Conservation (phyloP, 768 basidiomycete species). For the Roridomyces roridus region DNA sequence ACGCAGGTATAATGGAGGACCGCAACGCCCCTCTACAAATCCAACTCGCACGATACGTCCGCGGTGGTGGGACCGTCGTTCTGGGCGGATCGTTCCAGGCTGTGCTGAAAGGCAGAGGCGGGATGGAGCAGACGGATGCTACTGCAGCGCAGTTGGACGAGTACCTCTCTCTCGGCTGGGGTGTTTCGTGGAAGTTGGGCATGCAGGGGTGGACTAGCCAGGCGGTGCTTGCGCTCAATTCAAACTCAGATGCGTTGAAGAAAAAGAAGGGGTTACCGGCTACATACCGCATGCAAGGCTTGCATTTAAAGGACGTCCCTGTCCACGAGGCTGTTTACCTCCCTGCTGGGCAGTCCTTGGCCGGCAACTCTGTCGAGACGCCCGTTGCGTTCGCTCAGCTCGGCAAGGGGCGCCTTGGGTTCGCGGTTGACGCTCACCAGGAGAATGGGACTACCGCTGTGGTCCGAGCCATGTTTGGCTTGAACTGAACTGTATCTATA, state of each 20-base stretch:
- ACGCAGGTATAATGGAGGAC: conserved; percentile 32
- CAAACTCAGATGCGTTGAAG: conserved; percentile 21
- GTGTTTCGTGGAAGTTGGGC: conserved; percentile 37
- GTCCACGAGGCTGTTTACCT: conserved; percentile 25
- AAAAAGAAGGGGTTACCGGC: conserved; percentile 24
- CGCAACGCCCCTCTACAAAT: conserved; percentile 34
- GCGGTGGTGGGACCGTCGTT: conserved; percentile 44
- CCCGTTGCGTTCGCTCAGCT: conserved; percentile 36
- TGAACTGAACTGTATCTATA: too few relatives aligned
- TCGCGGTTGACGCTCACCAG: conserved; percentile 40
- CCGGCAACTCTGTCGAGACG: conserved; percentile 4
- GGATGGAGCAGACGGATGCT: conserved; percentile 10
- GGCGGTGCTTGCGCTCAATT: conserved; percentile 14
- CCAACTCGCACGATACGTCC: conserved; percentile 39
- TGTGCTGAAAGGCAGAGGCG: neutral
- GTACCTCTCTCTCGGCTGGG: conserved; percentile 37
- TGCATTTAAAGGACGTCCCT: conserved; percentile 32
- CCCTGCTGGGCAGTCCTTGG: conserved; percentile 9
- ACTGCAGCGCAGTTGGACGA: conserved; percentile 23
- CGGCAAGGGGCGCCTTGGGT: conserved; percentile 45
- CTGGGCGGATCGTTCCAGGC: conserved; percentile 34
- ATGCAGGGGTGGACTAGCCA: neutral
- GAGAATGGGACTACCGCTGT: conserved; percentile 36
- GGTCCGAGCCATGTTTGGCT: conserved; percentile 42
- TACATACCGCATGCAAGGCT: conserved; percentile 29